phyloP scores from a whole-genome alignment of 768 basidiomycete genomes.

The Artomyces pyxidatus region DNA sequence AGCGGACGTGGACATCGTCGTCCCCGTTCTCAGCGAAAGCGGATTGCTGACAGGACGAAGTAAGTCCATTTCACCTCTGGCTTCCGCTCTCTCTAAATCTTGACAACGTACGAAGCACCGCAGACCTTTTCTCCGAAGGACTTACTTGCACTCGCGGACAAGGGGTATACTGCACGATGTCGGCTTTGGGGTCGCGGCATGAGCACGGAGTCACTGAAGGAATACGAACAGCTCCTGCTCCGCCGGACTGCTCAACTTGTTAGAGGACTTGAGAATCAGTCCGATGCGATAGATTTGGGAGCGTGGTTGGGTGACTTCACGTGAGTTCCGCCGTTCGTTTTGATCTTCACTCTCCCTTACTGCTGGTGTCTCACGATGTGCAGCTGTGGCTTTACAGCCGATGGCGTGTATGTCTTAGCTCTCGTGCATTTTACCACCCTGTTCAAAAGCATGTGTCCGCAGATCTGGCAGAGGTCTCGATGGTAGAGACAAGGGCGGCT shows the following conservation, averaged over 20 bases:
- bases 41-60: not conserved
- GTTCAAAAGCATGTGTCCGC: not conserved
- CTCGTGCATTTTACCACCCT: not conserved
- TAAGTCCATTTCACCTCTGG: not conserved
- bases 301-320: not conserved
- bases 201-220: not conserved
- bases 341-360: not conserved
- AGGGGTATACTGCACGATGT: not conserved
- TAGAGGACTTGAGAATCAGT: not conserved
- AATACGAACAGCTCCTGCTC: not conserved
- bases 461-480: not conserved
- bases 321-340: not conserved
- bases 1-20: not conserved
- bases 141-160: not conserved
- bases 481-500: not conserved
- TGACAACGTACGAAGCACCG: not conserved
- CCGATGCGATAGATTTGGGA: not conserved
- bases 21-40: not conserved
- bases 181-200: not conserved
- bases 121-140: not conserved
- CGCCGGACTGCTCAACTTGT: not conserved
- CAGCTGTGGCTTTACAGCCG: not conserved
- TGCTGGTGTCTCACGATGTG: not conserved
- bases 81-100: not conserved
- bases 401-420: not conserved